Evolutionary conservation across 2,329 filamentous ascomycete genomes (phyloP), one percentile per base, ranked within the genome.

Genomic region (Delphinella strobiligena): DNA sequence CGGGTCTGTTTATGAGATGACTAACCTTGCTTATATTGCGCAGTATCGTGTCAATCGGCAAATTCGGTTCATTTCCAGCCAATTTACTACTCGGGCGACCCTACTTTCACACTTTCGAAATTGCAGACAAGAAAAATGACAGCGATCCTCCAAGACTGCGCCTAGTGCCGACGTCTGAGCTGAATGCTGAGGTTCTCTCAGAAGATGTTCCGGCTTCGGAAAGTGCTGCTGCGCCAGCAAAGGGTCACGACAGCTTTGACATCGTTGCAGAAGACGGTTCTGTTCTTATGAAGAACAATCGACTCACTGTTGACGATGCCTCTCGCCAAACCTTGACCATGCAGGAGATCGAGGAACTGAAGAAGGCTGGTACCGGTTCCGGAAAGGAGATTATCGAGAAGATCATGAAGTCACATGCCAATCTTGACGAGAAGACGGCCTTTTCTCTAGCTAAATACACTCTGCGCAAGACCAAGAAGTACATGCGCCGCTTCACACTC

Each of bases 371-470:
- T 9, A 77, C 79, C 3, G 80, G 80, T 4, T 84, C 85, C 0
- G 89, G 88, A 10, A 82, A 83, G 57, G 88, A 93, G 37, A 74
- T 98, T 35, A 91, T 98, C 47, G 80, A 84, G n/a, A 93, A 88
- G 62, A 77, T 98, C 18, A 74, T 98, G 61, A 72, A 87, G 19
- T 91, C 87, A 32, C 91, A 98, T 60, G 80, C 83, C 14, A 83
- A 81, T 1, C 72, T 98, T 32, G 87, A 93, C 49, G 82, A 96
- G 64, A 98, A 98, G 69, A 96, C 91, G 0, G 72, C 78, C 1
- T 98, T 93, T 54, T 93, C 87, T 2, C 68, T 95, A 42, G 88
- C 89, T 32, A 98, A 98, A 61, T 98, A 98, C 62, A 94, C 91
- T 54, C 67, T 96, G 14, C 71, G 93, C 34, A 98, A 98, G 66